Conservation (phyloP, 2,329 filamentous ascomycete species). For the Cercospora nicotianae region DNA sequence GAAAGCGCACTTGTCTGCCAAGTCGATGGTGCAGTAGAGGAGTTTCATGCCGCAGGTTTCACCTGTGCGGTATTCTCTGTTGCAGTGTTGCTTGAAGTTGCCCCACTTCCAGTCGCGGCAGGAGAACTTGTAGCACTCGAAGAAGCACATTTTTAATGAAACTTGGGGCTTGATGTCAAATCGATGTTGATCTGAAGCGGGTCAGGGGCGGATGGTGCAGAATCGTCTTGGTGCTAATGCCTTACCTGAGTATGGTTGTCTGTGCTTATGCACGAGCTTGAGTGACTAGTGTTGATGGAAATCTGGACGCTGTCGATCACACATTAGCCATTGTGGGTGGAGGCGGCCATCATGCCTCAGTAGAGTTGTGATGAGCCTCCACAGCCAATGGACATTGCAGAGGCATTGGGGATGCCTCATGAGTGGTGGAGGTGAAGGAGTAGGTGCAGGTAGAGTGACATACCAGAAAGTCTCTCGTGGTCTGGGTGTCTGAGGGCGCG, state of each 20-base stretch:
- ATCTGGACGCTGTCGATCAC: neutral
- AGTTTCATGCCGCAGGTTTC: constrained; percentile 96
- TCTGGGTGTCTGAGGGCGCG: constrained; percentile 5
- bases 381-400: constrained; percentile 11
- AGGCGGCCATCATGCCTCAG: neutral
- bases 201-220: neutral
- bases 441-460: constrained; percentile 12
- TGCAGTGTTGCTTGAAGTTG: constrained; percentile 87
- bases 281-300: neutral
- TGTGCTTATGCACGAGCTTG: constrained; percentile 14
- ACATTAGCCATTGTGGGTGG: constrained; percentile 13
- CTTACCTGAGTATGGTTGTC: constrained; percentile 3
- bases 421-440: constrained; percentile 2
- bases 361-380: constrained; percentile 5
- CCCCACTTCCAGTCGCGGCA: constrained; percentile 96
- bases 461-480: constrained; percentile 16
- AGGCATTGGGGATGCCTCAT: neutral
- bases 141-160: constrained; percentile 78
- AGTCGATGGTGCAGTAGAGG: constrained; percentile 70
- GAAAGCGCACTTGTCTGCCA: constrained; percentile 70
- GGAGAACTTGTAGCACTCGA: constrained; percentile 79
- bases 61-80: constrained; percentile 90
- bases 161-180: neutral
- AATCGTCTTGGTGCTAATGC: neutral
- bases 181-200: neutral